A percentile compares a stretch with the other conserved stretches of the same genome.
phyloP scores from a whole-genome alignment of 371 early-diverging fungal species.

The Entomophthora muscae region DNA sequence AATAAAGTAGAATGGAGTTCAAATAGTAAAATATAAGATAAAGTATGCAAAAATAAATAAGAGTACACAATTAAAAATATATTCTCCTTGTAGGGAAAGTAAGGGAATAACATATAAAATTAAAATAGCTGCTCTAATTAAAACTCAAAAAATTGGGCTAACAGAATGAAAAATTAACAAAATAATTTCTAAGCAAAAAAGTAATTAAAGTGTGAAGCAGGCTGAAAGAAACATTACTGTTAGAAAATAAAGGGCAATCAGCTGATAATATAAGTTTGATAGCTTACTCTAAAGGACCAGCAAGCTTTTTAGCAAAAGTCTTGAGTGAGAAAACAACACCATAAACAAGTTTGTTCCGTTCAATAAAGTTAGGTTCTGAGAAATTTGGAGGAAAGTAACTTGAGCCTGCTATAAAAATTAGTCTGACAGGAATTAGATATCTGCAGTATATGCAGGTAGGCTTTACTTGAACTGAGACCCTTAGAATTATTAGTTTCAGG shows the following conservation, averaged over 20 bases:
- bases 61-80: neutral
- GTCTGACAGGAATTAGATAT: no score
- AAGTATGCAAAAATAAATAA: neutral
- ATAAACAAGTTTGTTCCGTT: neutral
- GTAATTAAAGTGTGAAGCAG: neutral
- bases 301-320: neutral
- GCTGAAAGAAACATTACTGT: neutral
- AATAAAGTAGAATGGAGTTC: no score
- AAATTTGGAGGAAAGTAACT: neutral
- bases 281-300: conserved; percentile 3
- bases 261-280: neutral
- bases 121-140: neutral
- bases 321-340: conserved; percentile 5
- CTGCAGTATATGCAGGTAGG: no score
- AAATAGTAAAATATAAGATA: no score
- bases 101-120: neutral
- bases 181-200: neutral
- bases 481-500: neutral
- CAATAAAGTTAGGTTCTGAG: conserved; percentile 2
- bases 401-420: neutral
- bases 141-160: neutral
- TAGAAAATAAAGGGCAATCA: neutral
- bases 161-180: neutral
- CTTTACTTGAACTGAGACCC: no score
- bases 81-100: neutral